phyloP scores from a whole-genome alignment of 2,329 filamentous ascomycete species.

The Aspergillus quadrilineatus region DNA sequence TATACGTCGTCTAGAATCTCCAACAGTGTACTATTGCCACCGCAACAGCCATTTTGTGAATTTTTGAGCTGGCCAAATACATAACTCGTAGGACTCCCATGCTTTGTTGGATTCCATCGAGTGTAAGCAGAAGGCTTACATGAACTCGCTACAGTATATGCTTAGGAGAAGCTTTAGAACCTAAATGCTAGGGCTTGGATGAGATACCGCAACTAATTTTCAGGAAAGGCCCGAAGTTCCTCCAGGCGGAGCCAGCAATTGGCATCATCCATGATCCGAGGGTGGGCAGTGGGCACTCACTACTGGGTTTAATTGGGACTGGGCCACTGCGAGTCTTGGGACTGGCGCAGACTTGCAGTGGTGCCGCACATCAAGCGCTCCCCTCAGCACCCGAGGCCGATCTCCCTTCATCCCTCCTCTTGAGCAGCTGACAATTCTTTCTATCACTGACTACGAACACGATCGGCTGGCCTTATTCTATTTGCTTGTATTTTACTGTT shows the following conservation, averaged over 20 bases:
- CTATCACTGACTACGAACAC: constrained; percentile 4
- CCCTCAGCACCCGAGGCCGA: constrained; percentile 26
- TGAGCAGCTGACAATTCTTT: constrained; percentile 17
- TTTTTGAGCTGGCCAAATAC: neutral
- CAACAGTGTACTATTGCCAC: no score
- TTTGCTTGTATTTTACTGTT: neutral
- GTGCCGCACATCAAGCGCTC: constrained; percentile 16
- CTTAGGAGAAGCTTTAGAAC: constrained; percentile 4
- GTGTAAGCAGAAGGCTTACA: neutral
- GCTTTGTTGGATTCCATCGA: neutral
- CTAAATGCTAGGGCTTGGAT: constrained; percentile 6
- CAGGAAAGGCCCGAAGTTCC: constrained; percentile 5
- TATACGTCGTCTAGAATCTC: neutral
- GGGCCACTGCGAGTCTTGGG: neutral
- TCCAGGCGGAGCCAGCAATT: constrained; percentile 6
- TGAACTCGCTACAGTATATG: neutral
- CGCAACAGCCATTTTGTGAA: neutral
- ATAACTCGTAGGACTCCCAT: neutral
- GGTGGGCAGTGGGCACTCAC: neutral
- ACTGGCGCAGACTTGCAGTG: neutral
- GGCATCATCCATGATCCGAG: neutral
- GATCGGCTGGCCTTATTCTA: neutral
- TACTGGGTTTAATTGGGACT: neutral
- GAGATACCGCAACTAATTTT: neutral
- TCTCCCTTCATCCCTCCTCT: constrained; percentile 19